Conservation (phyloP, 73 alveolate species). For the Tetrahymena malaccensis region DNA sequence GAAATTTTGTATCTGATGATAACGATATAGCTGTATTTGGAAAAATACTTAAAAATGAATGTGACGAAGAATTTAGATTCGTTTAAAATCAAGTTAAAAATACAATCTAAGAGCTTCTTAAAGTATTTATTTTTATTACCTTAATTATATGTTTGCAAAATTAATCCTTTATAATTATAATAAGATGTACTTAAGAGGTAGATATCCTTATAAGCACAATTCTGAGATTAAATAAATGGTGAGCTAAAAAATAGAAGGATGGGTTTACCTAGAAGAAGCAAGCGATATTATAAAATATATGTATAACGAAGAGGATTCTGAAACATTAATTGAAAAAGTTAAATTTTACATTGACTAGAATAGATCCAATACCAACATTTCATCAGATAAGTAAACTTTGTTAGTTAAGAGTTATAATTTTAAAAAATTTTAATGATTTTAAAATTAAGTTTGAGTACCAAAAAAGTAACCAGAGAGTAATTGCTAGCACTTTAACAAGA, state of each 20-base stretch:
- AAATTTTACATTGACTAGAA: background rate
- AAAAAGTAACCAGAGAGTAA: constrained; percentile 56
- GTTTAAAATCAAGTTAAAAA: constrained; percentile 86
- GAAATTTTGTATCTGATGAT: constrained; percentile 70
- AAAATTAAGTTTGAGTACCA: constrained; percentile 13
- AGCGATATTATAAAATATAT: constrained; percentile 88
- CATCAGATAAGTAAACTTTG: background rate
- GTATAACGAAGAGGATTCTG: constrained; percentile 89
- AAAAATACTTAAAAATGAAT: constrained; percentile 92
- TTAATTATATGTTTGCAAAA: background rate
- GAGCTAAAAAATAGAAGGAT: constrained; percentile 57
- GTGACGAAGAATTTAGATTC: constrained; percentile 93
- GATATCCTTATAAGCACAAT: constrained; percentile 77
- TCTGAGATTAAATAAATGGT: constrained; percentile 74
- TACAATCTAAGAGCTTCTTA: constrained; percentile 79
- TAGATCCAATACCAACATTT: background rate
- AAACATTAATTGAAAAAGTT: constrained; percentile 31
- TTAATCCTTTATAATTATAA: background rate
- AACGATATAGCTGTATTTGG: constrained; percentile 95
- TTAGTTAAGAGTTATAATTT: no score
- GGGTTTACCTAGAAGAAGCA: constrained; percentile 87
- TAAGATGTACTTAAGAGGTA: constrained; percentile 39
- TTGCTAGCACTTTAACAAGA: constrained; percentile 48
- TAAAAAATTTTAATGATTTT: background rate
- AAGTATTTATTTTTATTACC: constrained; percentile 13